Evolutionary conservation across 2,329 filamentous ascomycete species (phyloP).

Genomic region (Mycosphaerella arachidis): DNA sequence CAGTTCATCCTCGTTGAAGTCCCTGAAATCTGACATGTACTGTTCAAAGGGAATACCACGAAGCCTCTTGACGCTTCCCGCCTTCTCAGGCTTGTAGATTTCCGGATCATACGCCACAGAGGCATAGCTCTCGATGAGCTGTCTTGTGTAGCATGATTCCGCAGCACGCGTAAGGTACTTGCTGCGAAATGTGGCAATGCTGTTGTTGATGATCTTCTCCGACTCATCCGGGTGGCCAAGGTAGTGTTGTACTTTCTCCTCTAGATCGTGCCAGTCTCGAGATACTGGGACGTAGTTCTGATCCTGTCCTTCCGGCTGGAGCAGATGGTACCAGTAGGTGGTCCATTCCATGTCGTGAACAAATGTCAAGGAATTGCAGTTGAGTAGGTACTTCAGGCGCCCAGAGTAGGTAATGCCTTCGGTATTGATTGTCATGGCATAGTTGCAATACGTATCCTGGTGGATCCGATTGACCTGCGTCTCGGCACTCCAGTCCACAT

Average conservation of each 20-base stretch:
- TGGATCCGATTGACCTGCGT: not conserved
- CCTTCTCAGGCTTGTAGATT: slow-evolving; percentile 3
- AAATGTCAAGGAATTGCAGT: slow-evolving; percentile 28
- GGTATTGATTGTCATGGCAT: slow-evolving; percentile 27
- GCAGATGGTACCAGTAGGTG: slow-evolving; percentile 25
- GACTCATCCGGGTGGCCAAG: slow-evolving; percentile 22
- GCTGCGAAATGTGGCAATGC: slow-evolving; percentile 24
- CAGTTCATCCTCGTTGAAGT: slow-evolving; percentile 4
- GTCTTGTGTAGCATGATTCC: slow-evolving; percentile 31
- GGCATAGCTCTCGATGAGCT: slow-evolving; percentile 25
- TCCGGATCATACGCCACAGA: slow-evolving; percentile 25
- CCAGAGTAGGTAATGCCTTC: slow-evolving; percentile 29
- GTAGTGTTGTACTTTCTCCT: slow-evolving; percentile 23
- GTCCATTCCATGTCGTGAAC: slow-evolving; percentile 27
- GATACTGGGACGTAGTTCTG: slow-evolving; percentile 29
- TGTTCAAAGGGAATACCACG: slow-evolving; percentile 8
- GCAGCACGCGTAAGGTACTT: slow-evolving; percentile 29
- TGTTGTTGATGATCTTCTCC: slow-evolving; percentile 25
- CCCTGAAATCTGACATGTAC: slow-evolving; percentile 2
- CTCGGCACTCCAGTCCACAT: not conserved
- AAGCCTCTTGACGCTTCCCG: not conserved
- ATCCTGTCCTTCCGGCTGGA: slow-evolving; percentile 20
- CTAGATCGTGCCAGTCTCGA: slow-evolving; percentile 27
- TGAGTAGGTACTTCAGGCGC: slow-evolving; percentile 28
- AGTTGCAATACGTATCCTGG: slow-evolving; percentile 16